Conservation (phyloP, 1,284 basidiomycete species). For the Puccinia coronata region DNA sequence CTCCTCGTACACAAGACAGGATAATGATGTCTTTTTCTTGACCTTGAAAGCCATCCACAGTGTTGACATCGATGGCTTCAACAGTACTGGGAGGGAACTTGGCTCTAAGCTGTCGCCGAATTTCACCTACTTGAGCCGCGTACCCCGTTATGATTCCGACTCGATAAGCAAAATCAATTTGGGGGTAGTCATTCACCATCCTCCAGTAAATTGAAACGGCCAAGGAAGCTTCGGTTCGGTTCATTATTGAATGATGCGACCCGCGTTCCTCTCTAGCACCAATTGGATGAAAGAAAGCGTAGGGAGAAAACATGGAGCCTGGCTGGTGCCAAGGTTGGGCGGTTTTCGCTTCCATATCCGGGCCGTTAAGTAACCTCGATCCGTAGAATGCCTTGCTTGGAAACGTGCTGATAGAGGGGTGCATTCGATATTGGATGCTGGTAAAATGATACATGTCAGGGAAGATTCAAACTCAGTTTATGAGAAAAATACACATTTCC, state of each 20-base stretch:
- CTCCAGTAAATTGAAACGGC: constrained; percentile 78
- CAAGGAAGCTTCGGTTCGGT: constrained; percentile 73
- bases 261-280: constrained; percentile 60
- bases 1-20: constrained; percentile 80
- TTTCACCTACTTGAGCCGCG: constrained; percentile 71
- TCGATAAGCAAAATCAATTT: constrained; percentile 67
- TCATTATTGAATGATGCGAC: constrained; percentile 72
- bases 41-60: constrained; percentile 96
- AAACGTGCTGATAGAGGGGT: constrained; percentile 87
- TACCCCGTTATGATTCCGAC: constrained; percentile 96
- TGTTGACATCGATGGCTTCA: constrained; percentile 85
- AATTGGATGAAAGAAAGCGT: constrained; percentile 81
- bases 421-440: constrained; percentile 99
- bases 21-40: constrained; percentile 98
- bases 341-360: constrained; percentile 82
- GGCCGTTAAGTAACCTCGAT: constrained; percentile 78
- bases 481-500: background rate
- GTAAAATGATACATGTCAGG: background rate
- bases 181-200: constrained; percentile 68
- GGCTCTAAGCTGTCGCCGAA: constrained; percentile 71
- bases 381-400: constrained; percentile 90
- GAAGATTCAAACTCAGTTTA: constrained; percentile 1
- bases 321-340: constrained; percentile 77
- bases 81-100: constrained; percentile 74
- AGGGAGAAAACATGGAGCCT: constrained; percentile 76